Base-by-base conservation (phyloP, 345 rosid species). In the Cardamine chenopodiifolia region DNA sequence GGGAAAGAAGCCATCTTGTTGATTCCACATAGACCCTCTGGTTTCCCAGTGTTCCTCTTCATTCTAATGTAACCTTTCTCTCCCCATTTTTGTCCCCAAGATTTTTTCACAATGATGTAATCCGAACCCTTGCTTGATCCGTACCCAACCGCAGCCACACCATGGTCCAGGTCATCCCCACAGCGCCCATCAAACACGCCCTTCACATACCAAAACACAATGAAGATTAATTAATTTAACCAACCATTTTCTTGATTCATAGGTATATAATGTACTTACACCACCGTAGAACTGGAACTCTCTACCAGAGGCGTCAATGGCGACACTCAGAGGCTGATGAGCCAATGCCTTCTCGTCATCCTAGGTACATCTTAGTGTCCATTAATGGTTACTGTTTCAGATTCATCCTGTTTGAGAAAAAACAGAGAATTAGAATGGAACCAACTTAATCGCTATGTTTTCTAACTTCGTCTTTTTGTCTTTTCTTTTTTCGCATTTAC, bases 1-100 rank as follows among this genome's bases (percentile, higher is more conserved):
- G 93, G 97, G 72, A 85, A 89, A 14, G 98, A 93, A 58, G 90
- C 87, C 94, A 93, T 89, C 77, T 87, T 88, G 86, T 93, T 87
- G 78, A 91, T 86, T 8, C 96, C 96, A 72, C 96, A 89, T 0
- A 86, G 70, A 2, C 98, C 98, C 62, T 88, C 86, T 4, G 86
- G 80, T 73, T 88, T 90, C 7, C 93, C 94, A 5, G 90, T 84
- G 79, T 86, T 91, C 70, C 94, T 85, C 88, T 83, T 86, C 92
- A 91, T 79, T 70, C 93, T 81, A 23, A 87, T 88, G 78, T 74
- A 91, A 11, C 98, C 97, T 54, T 84, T 86, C 75, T 86, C 96
- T 63, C 96, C 98, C 96, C 97, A 88, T 34, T 75, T 84, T 6
- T 83, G 34, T 47, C 96, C 98, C 98, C 96, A 93, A 0, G 97